These are phyloP conservation scores for Apiospora malaysiana DNA, from an alignment of 2,329 filamentous ascomycete genomes.

Conservation along the genomic window DNA sequence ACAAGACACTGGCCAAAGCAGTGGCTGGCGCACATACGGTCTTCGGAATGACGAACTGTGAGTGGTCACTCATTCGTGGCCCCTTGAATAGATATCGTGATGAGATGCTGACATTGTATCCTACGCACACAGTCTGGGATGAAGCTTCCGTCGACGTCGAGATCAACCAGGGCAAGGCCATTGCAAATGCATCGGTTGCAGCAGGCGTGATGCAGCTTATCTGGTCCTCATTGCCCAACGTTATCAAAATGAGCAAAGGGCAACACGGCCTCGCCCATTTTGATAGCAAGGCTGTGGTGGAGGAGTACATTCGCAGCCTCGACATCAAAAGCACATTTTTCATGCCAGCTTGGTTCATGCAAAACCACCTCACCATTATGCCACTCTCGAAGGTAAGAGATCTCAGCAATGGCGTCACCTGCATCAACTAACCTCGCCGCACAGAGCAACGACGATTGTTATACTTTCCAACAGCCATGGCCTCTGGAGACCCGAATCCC, in stretches of 20 bases:
- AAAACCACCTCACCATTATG: constrained; percentile 3
- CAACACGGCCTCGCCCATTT: background rate
- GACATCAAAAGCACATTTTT: background rate
- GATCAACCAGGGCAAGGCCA: background rate
- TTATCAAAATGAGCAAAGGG: background rate
- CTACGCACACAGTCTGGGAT: background rate
- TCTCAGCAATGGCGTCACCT: background rate
- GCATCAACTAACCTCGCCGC: background rate
- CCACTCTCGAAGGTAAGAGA: background rate
- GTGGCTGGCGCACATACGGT: background rate
- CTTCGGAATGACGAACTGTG: background rate
- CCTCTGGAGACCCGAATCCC: background rate
- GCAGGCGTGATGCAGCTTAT: background rate
- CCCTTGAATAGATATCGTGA: background rate
- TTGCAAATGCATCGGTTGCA: background rate
- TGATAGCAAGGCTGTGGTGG: background rate
- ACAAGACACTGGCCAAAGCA: background rate
- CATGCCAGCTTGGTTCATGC: constrained; percentile 4
- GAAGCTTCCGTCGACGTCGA: background rate
- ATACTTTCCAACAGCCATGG: background rate
- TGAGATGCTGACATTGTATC: background rate
- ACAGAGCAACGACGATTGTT: background rate
- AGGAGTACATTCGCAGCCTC: background rate
- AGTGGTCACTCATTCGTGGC: background rate
- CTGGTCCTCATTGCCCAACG: background rate